Base-by-base conservation (phyloP, 805 yeast genomes). In the Grigorovia yakushimaensis region DNA sequence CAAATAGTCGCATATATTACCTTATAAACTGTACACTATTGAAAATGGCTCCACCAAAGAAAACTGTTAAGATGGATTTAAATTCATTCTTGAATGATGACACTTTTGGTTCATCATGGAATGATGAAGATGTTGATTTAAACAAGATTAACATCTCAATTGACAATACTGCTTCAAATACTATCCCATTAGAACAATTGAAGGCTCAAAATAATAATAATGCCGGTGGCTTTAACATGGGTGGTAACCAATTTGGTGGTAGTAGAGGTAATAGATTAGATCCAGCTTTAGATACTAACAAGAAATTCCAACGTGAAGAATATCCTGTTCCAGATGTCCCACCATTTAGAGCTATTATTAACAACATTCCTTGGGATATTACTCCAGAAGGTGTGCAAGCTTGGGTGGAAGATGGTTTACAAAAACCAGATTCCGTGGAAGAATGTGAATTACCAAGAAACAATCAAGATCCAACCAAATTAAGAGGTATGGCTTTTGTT, bases 271-370 rank as follows among this genome's bases (percentile, higher is more conserved):
- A 33, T 33, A 56, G 66, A 45, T 54, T 63, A 49, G 73, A 68
- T 51, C 71, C 73, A 40, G 68, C 72, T 15, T 60, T 66, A 51
- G 66, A 56, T 50, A 70, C 70, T 43, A 53, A 60, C 49, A 60
- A 67, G 27, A 49, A 58, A 45, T 44, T 50, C 48, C 15, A 64
- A 66, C 77, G 86, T 67, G 73, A 71, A 36, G 89, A 83, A 62
- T 84, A 70, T 56, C 95, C 96, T 40, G 74, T 93, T 51, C 99
- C 99, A 42, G 91, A 88, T 58, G 75, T 70, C 45, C 88, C 97
- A 18, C 99, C 99, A 47, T 93, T 68, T 74, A 83, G 85, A 59
- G 97, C 96, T n/a, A 79, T 87, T 64, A 74, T 91, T 55, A 78
- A 79, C 62, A 88, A 89, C 70, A 77, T 93, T 61, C 87, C 96